Evolutionary conservation across 2,329 filamentous ascomycete genomes (phyloP).

Genomic region (Cordyceps fumosorosea): DNA sequence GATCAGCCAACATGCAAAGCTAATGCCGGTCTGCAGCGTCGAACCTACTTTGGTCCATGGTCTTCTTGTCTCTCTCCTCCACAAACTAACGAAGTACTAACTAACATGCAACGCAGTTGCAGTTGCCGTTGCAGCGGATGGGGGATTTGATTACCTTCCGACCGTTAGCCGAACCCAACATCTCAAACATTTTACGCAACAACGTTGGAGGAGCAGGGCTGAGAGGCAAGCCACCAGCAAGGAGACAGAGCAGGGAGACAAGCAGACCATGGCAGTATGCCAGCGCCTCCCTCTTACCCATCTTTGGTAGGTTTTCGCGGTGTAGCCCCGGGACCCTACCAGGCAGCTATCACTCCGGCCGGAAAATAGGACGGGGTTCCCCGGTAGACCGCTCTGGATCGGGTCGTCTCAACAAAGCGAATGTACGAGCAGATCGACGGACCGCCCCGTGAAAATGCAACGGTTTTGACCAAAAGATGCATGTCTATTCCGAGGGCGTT

Average conservation of each 20-base stretch:
- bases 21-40: slow-evolving; percentile 5
- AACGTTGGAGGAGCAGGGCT: background rate
- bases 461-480: background rate
- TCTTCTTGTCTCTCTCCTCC: slow-evolving; percentile 12
- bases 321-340: background rate
- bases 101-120: background rate
- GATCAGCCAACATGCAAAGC: background rate
- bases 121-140: background rate
- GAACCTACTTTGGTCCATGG: background rate
- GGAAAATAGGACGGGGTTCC: slow-evolving; percentile 1
- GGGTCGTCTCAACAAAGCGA: background rate
- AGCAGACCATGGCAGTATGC: background rate
- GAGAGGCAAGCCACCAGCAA: background rate
- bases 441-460: background rate
- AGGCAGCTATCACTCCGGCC: background rate
- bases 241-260: no score
- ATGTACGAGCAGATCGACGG: background rate
- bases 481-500: background rate
- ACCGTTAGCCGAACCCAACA: background rate
- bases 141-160: background rate
- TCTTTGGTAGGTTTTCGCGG: background rate
- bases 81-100: background rate
- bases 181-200: background rate
- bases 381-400: background rate
- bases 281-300: no score